Conservation (phyloP, 2,329 filamentous ascomycete genomes). For the Fusarium tricinctum region DNA sequence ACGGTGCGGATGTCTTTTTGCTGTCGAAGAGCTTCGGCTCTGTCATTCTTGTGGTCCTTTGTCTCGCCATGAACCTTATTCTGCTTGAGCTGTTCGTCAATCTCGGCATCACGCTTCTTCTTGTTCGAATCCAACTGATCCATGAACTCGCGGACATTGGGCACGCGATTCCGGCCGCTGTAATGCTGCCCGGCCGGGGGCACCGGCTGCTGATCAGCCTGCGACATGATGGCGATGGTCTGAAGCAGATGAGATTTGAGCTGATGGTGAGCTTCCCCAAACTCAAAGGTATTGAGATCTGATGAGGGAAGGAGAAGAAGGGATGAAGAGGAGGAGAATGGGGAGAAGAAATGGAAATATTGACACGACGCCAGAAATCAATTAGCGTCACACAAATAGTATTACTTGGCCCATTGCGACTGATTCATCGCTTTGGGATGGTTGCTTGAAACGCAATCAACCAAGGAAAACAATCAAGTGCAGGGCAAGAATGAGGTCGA, state of each 20-base stretch:
- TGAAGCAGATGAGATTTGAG: conserved; percentile 13
- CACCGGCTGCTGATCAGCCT: conserved; percentile 57
- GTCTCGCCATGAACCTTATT: conserved; percentile 56
- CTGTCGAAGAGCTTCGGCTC: conserved; percentile 51
- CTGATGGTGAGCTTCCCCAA: conserved; percentile 24
- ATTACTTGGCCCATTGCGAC: conserved; percentile 22
- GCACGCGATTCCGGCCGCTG: conserved; percentile 85
- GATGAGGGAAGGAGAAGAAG: not conserved
- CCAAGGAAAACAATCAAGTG: conserved; percentile 32
- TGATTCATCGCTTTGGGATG: conserved; percentile 38
- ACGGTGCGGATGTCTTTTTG: conserved; percentile 75
- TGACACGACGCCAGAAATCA: conserved; percentile 18
- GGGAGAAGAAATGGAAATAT: conserved; percentile 32
- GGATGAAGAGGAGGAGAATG: conserved; percentile 1
- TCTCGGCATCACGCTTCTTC: conserved; percentile 76
- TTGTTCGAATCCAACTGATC: conserved; percentile 84
- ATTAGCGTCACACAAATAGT: conserved; percentile 38
- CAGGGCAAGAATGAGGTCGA: conserved; percentile 43
- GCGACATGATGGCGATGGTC: conserved; percentile 51
- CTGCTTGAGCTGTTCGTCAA: conserved; percentile 70
- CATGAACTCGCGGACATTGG: conserved; percentile 88
- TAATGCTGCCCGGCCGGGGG: conserved; percentile 76
- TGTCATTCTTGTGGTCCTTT: conserved; percentile 59
- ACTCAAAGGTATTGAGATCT: conserved; percentile 11
- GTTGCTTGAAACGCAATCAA: conserved; percentile 37